Evolutionary conservation across 1,139 yeast species (phyloP), one percentile per base, ranked within the genome.

Genomic region (Eremothecium cymbalariae): DNA sequence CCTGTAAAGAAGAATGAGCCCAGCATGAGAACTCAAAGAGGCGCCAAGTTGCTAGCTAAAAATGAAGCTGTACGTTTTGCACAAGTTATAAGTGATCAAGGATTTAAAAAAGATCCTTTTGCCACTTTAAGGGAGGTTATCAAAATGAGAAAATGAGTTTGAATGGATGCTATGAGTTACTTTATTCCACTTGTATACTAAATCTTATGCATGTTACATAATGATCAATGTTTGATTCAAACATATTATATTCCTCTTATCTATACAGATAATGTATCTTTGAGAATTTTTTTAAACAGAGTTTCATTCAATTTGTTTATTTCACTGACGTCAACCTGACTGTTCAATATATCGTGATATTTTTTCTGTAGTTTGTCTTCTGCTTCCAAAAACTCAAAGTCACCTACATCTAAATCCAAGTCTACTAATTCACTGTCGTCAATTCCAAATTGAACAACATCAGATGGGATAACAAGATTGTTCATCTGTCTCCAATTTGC

Each of bases 381-480:
- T 13, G 39, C 53, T 21, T 42, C 47, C 30, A 33, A 34, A 36
- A 24, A 43, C 24, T 46, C 43, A 23, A 52, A 46, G 27, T 60
- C 64, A 4, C 51, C 50, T 18, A 57, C 56, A 19, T 62, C 68
- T 38, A 62, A 46, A 44, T 74, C 75, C 42, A 76, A 60, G 40
- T 78, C 86, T 23, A 69, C 67, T 26, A 78, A 45, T 41, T 80
- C 88, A 12, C 70, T 71, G 11, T 63, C 67, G 36, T 69, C 66
- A 4, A 81, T 47, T 0, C 93, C 94, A 45, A 79, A 69, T 25
- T 71, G 77, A 5, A 63, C 56, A 12, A 67, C 62, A 13, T 64
- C 65, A 22, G 68, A 62, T 12, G 59, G 51, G 39, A 71, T 61
- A 18, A 73, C 63, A 8, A 67, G 55, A 2, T 65, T 55, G 40